Percentiles rank a stretch among this genome's conserved stretches.
Conservation (phyloP, 2,329 filamentous ascomycete species). For the Teratosphaeria viscida region DNA sequence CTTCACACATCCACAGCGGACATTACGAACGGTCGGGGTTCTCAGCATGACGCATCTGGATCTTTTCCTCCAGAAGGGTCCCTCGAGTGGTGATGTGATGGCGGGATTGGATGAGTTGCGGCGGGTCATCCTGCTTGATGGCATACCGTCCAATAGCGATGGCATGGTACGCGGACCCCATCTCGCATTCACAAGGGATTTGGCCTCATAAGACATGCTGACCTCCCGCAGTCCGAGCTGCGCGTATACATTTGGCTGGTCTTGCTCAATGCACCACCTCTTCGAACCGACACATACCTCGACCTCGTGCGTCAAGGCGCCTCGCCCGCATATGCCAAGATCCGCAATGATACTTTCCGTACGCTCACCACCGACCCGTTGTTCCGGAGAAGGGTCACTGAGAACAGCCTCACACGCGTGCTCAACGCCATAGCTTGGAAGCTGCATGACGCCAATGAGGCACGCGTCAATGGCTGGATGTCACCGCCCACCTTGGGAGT, state of each 20-base stretch:
- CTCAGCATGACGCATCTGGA: constrained; percentile 47
- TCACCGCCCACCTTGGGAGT: constrained; percentile 39
- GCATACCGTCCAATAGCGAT: constrained; percentile 66
- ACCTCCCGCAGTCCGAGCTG: constrained; percentile 60
- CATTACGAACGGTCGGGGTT: neutral
- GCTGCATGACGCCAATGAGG: constrained; percentile 67
- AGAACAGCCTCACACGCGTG: constrained; percentile 86
- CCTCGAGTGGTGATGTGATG: constrained; percentile 57
- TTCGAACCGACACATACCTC: constrained; percentile 81
- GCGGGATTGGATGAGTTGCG: constrained; percentile 60
- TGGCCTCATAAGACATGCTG: neutral
- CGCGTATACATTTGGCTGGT: constrained; percentile 96
- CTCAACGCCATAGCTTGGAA: constrained; percentile 94
- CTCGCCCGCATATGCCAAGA: constrained; percentile 91
- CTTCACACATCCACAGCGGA: neutral
- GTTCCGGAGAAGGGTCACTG: constrained; percentile 87
- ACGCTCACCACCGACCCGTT: constrained; percentile 95
- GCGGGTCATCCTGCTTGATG: constrained; percentile 63
- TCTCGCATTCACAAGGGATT: neutral
- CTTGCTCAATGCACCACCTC: constrained; percentile 74
- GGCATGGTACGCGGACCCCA: constrained; percentile 56
- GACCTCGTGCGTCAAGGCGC: constrained; percentile 83
- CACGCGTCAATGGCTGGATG: constrained; percentile 41
- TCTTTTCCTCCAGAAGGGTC: constrained; percentile 68
- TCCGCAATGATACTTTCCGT: constrained; percentile 95